Percentiles rank a stretch among this genome's conserved stretches.
Conservation (phyloP, 108 stramenopile species). For the Stephanodiscus minutulus region DNA sequence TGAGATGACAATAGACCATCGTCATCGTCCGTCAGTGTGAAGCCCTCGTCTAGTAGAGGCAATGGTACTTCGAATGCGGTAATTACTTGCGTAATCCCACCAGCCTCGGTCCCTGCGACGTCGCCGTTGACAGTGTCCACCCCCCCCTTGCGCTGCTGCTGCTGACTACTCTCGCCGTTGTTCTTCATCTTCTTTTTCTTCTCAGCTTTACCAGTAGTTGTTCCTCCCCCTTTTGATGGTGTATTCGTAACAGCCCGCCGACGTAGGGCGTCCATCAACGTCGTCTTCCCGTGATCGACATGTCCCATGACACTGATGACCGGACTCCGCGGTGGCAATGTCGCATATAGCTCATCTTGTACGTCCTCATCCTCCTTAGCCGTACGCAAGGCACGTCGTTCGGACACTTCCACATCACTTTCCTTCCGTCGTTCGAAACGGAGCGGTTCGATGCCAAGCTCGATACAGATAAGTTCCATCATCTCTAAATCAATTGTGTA, state of each 20-base stretch:
- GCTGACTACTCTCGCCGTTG: no score
- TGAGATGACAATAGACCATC: slow-evolving; percentile 5
- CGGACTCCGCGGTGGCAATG: slow-evolving; percentile 66
- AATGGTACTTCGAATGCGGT: slow-evolving; percentile 89
- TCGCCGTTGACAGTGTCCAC: slow-evolving; percentile 37
- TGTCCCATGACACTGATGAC: slow-evolving; percentile 90
- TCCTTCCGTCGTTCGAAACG: slow-evolving; percentile 19
- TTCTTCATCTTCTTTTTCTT: slow-evolving; percentile 29
- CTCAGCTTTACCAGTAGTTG: neutral
- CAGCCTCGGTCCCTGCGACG: slow-evolving; percentile 94
- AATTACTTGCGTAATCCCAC: slow-evolving; percentile 97
- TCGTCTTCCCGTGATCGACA: slow-evolving; percentile 93
- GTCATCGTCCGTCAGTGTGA: slow-evolving; percentile 28
- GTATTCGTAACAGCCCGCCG: slow-evolving; percentile 39
- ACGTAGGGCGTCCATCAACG: slow-evolving; percentile 80
- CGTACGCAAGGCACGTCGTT: slow-evolving; percentile 21
- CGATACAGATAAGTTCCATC: slow-evolving; percentile 46
- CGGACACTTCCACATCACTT: slow-evolving; percentile 22
- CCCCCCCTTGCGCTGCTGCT: slow-evolving; percentile 30
- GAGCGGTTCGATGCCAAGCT: slow-evolving; percentile 40
- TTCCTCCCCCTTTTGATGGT: slow-evolving; percentile 4
- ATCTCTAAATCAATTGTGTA: slow-evolving; percentile 33
- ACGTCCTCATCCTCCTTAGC: slow-evolving; percentile 21
- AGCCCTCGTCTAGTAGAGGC: slow-evolving; percentile 33
- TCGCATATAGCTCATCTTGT: slow-evolving; percentile 27